Evolutionary conservation across 768 basidiomycete species (phyloP), one percentile per base, ranked within the genome.

Genomic region (Kwoniella mangroviensis): DNA sequence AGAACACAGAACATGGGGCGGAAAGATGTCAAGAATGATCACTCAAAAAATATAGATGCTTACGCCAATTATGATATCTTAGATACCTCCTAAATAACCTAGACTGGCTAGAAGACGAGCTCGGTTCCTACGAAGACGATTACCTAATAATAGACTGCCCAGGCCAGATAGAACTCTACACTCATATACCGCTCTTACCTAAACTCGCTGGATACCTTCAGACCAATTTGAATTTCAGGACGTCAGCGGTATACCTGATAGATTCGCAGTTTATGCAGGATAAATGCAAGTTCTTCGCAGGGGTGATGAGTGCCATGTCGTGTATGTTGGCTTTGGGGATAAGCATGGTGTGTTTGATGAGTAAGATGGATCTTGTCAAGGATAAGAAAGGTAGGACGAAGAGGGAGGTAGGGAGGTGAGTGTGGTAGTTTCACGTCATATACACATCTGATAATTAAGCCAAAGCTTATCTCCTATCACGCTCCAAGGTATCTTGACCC

Each of bases 241-340:
- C 89, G n/a, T 93, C 91, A 76, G 92, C 92, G 3, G 89, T 89
- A 40, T 99, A 98, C 81, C 88, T 99, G 52, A 89, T 99, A 72
- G 97, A 99, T 80, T 94, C 93, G 0, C 97, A 99, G 76, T 99
- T 99, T 84, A 98, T 98, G 94, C 97, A 99, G 84, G 97, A 99
- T 83, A 91, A 92, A 73, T 92, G 94, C 83, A 99, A 99, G 79
- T 99, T 97, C 84, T 99, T 99, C 84, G 91, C 93, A 68, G 97
- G 97, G 21, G 96, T 98, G 9, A 86, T 99, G 67, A 92, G 92
- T 53, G 97, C 97, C 34, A 98, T 99, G 97, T 94, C 93, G 45
- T 94, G 96, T 34, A 99, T 99, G 97, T 92, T 98, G 43, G 94
- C 94, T 76, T 88, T 99, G 51, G 97, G 98, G 79, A 89, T 97